Evolutionary conservation across 1,139 yeast species (phyloP), one percentile per base, ranked within the genome.

Genomic region (Suhomyces bribrorum): DNA sequence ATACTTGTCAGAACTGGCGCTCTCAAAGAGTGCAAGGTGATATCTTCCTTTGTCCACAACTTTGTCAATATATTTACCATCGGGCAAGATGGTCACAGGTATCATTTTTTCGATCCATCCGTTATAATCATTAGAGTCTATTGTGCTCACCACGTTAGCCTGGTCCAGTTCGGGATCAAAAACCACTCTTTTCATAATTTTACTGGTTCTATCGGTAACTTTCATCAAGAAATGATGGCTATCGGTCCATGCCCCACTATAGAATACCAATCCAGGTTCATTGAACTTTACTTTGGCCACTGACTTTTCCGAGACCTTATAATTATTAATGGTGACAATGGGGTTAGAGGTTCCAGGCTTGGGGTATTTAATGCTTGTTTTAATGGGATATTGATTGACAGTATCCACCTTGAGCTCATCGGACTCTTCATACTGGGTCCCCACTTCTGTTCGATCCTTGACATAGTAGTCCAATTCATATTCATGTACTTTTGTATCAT

Each of bases 341-440:
- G 98, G 97, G 53, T 86, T 86, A 2, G 71, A 52, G 14, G 76
- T 75, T 0, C 97, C 98, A 0, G 97, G 95, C 57, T 87, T 89
- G 4, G 98, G 97, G 59, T 92, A 94, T 54, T 84, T 86, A 44
- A 90, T 62, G 7, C 53, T 39, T 2, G 62, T 55, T 26, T 52
- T 56, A 4, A 66, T 61, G 0, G 95, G 94, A 50, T 84, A 86
- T 32, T 79, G 78, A 36, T 72, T 69, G 7, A 61, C 57, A 11
- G 51, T 54, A 12, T 52, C 53, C 2, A 46, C 44, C 27, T 45
- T 44, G 4, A 33, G 26, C 11, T 50, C 48, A 6, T 44, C 49
- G 4, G 54, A 45, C 26, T 51, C 56, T 5, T 56, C 46, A 39
- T 57, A 61, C 12, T 56, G 55, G 23, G 50, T 46, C 0, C 63